These are phyloP conservation scores for Globisporangium recalcitrans DNA, from an alignment of 352 stramenopile species.

Conservation along the genomic window DNA sequence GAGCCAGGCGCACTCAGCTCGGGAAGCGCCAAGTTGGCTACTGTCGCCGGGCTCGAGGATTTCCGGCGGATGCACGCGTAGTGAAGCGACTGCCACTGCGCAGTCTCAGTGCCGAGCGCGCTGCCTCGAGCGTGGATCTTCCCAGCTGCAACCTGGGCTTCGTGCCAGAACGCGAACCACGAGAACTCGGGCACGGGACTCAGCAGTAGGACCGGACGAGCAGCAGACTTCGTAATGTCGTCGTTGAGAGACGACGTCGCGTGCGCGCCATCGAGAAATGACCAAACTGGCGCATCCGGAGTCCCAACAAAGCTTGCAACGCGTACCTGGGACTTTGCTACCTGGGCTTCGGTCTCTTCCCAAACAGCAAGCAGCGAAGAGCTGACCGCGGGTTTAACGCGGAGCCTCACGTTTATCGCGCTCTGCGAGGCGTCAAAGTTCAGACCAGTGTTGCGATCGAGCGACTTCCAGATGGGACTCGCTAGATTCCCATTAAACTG, in stretches of 20 bases:
- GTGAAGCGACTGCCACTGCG: slow-evolving; percentile 46
- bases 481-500: slow-evolving; percentile 37
- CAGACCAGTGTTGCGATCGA: slow-evolving; percentile 31
- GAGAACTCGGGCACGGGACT: slow-evolving; percentile 3
- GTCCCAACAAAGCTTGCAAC: slow-evolving; percentile 24
- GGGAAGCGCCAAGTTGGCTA: slow-evolving; percentile 43
- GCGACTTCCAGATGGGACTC: slow-evolving; percentile 28
- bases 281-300: slow-evolving; percentile 19
- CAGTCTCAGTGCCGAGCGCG: slow-evolving; percentile 11
- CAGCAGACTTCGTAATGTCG: slow-evolving; percentile 23
- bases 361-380: slow-evolving; percentile 55
- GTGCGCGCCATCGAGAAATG: slow-evolving; percentile 35
- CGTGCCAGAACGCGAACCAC: slow-evolving; percentile 40
- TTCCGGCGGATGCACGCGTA: slow-evolving; percentile 43
- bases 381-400: background rate
- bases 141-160: slow-evolving; percentile 25
- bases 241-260: slow-evolving; percentile 41
- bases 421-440: slow-evolving; percentile 40
- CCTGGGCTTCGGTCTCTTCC: slow-evolving; percentile 35
- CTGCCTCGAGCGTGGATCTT: slow-evolving; percentile 34
- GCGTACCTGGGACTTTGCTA: slow-evolving; percentile 34
- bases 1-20: slow-evolving; percentile 37
- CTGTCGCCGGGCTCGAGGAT: slow-evolving; percentile 27
- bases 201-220: slow-evolving; percentile 22
- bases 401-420: slow-evolving; percentile 41